Evolutionary conservation across 345 rosid species (phyloP).

Genomic region (Cardamine resedifolia): DNA sequence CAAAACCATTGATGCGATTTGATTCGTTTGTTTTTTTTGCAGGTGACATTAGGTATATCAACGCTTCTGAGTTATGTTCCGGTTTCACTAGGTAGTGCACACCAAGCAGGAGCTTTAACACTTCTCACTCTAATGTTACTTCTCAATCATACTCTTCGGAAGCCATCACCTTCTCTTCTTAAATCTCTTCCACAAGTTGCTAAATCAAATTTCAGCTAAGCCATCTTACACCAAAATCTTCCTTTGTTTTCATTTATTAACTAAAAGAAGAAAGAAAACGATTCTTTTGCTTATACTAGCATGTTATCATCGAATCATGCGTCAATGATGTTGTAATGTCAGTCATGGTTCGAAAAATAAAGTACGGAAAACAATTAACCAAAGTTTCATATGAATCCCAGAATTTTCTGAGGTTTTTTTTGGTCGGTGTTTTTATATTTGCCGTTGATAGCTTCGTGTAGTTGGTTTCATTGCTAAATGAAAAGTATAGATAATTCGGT

Average conservation of each 20-base stretch:
- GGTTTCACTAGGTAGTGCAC: conserved; percentile 78
- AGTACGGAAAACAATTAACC: conserved; percentile 5
- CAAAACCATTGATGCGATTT: not conserved
- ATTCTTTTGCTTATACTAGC: conserved; percentile 22
- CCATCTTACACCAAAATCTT: conserved; percentile 6
- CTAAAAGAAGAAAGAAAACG: not conserved
- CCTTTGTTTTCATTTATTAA: conserved; percentile 10
- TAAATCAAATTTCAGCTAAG: conserved; percentile 43
- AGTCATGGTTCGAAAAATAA: conserved; percentile 21
- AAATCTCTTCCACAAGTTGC: conserved; percentile 76
- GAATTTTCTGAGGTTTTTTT: not conserved
- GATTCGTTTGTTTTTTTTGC: not conserved
- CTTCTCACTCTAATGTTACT: conserved; percentile 71
- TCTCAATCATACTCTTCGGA: conserved; percentile 79
- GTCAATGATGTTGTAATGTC: conserved; percentile 20
- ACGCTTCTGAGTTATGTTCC: conserved; percentile 89
- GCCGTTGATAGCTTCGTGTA: not conserved
- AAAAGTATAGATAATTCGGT: not conserved
- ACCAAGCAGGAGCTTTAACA: conserved; percentile 86
- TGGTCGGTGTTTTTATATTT: not conserved
- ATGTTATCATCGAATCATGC: not conserved
- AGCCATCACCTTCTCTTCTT: conserved; percentile 68
- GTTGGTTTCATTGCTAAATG: not conserved
- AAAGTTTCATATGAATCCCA: conserved; percentile 2
- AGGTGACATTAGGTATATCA: conserved; percentile 83